phyloP scores from a whole-genome alignment of 164 flowering plant species.

The Sextonia rubra region DNA sequence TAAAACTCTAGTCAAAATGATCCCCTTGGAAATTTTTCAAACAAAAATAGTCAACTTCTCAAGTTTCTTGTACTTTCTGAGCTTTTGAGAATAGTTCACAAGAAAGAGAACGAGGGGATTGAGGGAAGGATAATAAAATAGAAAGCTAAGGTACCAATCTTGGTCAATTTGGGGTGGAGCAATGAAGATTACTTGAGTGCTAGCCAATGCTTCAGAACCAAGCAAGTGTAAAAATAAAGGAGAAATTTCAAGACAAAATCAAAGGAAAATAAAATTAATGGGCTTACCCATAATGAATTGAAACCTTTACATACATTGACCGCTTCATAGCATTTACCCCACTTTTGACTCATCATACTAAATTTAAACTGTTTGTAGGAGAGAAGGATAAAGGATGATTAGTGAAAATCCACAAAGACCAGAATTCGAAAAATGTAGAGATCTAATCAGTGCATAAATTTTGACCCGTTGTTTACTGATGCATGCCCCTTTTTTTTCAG shows the following conservation, averaged over 20 bases:
- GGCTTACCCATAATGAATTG: too few relatives aligned
- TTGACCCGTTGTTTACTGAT: too few relatives aligned
- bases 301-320: too few relatives aligned
- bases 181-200: slow-evolving; percentile 43
- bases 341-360: too few relatives aligned
- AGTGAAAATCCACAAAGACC: too few relatives aligned
- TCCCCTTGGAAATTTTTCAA: neutral
- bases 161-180: slow-evolving; percentile 88
- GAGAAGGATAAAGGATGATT: too few relatives aligned
- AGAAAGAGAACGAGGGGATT: neutral
- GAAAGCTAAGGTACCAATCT: slow-evolving; percentile 39
- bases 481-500: too few relatives aligned
- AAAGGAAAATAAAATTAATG: too few relatives aligned
- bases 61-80: neutral
- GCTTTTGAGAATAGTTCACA: neutral
- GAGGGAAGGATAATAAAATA: neutral
- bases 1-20: neutral
- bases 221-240: neutral
- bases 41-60: neutral
- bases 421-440: too few relatives aligned
- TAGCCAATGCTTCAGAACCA: slow-evolving; percentile 57
- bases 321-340: too few relatives aligned
- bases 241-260: neutral
- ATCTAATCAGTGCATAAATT: too few relatives aligned
- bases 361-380: too few relatives aligned